A percentile compares a stretch with the other conserved stretches of the same genome.
These are phyloP conservation scores for Umbelopsis sp. DNA, from an alignment of 192 early-diverging fungal species.

Conservation along the genomic window DNA sequence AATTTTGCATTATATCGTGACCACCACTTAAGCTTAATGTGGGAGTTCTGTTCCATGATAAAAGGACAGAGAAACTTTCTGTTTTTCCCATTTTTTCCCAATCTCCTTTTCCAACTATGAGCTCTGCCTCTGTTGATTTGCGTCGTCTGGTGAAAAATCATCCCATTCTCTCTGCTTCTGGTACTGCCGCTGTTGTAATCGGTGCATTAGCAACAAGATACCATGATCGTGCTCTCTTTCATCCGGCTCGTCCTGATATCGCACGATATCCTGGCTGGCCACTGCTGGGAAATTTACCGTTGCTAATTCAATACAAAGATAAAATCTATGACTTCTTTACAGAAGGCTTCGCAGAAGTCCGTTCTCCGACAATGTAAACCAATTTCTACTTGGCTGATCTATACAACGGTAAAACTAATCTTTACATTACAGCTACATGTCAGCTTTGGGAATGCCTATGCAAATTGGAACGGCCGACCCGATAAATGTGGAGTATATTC, in stretches of 20 bases:
- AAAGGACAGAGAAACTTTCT: background rate
- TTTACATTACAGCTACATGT: slow-evolving; percentile 22
- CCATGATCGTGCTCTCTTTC: slow-evolving; percentile 36
- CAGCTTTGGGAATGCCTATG: slow-evolving; percentile 34
- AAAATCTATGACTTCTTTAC: slow-evolving; percentile 24
- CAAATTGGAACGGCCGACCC: slow-evolving; percentile 38
- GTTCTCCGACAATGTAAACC: slow-evolving; percentile 21
- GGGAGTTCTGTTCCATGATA: background rate
- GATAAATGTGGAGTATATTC: slow-evolving; percentile 36
- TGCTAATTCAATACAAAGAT: slow-evolving; percentile 26
- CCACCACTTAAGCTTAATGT: background rate
- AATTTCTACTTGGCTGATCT: too few species aligned
- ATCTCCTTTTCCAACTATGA: background rate
- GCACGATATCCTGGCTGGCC: slow-evolving; percentile 24
- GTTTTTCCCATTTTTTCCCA: background rate
- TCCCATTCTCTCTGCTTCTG: background rate
- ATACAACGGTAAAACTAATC: too few species aligned
- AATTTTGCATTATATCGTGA: background rate
- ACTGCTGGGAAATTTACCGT: slow-evolving; percentile 27
- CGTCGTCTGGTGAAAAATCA: slow-evolving; percentile 5
- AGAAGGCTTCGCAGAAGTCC: slow-evolving; percentile 11
- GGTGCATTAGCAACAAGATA: slow-evolving; percentile 23
- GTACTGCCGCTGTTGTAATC: slow-evolving; percentile 20
- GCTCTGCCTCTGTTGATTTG: background rate
- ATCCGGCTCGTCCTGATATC: slow-evolving; percentile 26